A percentile compares a stretch with the other conserved stretches of the same genome.
Conservation (phyloP, 495 filamentous ascomycete genomes). For the Aspergillus conjunctus region DNA sequence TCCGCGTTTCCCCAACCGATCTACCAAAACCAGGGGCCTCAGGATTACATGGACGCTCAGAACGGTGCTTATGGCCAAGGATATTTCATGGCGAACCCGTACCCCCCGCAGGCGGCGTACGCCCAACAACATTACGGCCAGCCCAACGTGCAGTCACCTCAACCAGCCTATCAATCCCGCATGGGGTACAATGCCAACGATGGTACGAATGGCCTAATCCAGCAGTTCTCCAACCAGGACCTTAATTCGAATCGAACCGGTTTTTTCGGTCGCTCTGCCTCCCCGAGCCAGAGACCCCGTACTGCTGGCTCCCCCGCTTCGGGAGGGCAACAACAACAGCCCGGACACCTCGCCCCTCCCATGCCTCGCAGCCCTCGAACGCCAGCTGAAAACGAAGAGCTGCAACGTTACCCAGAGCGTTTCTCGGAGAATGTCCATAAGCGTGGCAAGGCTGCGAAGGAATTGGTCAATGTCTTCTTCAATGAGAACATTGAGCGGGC, state of each 20-base stretch:
- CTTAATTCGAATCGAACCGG: slow-evolving; percentile 70
- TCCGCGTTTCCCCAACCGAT: slow-evolving; percentile 95
- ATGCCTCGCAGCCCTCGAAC: slow-evolving; percentile 56
- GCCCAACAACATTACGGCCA: slow-evolving; percentile 69
- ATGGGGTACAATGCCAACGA: slow-evolving; percentile 56
- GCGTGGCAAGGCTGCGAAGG: slow-evolving; percentile 62
- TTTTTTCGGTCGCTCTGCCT: slow-evolving; percentile 69
- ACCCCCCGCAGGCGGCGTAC: slow-evolving; percentile 61
- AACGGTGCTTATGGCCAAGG: slow-evolving; percentile 55
- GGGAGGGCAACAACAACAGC: slow-evolving; percentile 55
- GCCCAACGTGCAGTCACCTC: slow-evolving; percentile 56
- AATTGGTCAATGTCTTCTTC: slow-evolving; percentile 84
- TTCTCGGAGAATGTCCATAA: slow-evolving; percentile 80
- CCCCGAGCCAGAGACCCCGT: slow-evolving; percentile 72
- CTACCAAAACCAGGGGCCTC: slow-evolving; percentile 64
- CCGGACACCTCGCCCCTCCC: slow-evolving; percentile 63
- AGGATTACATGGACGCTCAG: slow-evolving; percentile 54
- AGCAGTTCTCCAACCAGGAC: slow-evolving; percentile 98
- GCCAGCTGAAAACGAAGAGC: slow-evolving; percentile 48
- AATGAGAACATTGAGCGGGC: slow-evolving; percentile 93
- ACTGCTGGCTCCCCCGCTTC: slow-evolving; percentile 67
- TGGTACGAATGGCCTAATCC: slow-evolving; percentile 77
- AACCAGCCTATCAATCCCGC: slow-evolving; percentile 52
- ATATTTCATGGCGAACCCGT: slow-evolving; percentile 65
- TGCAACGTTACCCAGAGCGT: slow-evolving; percentile 74